phyloP scores from a whole-genome alignment of 176 grass and related monocot species.

The Oryza glumipatula region DNA sequence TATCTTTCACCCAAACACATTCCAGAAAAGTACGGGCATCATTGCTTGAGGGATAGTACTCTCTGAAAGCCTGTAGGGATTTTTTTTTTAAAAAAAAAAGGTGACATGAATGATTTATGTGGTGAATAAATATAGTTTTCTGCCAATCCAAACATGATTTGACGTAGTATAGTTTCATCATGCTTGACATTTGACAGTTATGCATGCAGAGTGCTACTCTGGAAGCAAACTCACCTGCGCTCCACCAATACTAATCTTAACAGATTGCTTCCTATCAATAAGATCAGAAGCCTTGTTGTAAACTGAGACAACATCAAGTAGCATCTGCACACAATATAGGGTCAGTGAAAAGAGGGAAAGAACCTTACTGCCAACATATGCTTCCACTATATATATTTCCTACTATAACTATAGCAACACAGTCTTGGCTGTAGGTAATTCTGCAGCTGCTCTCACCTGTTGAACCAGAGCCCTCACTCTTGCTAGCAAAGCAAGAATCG shows the following conservation, averaged over 20 bases:
- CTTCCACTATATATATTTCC: conserved; percentile 15
- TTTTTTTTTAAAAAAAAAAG: not conserved
- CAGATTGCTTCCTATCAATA: conserved; percentile 70
- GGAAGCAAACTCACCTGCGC: conserved; percentile 61
- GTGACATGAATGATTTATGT: not conserved
- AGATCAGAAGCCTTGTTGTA: conserved; percentile 84
- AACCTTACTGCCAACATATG: conserved; percentile 20
- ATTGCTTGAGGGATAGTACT: conserved; percentile 55
- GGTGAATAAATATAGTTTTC: conserved; percentile 3
- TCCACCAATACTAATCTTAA: conserved; percentile 75
- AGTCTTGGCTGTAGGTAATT: conserved; percentile 27
- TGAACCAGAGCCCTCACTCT: conserved; percentile 75
- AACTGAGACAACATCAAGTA: conserved; percentile 71
- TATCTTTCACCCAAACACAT: conserved; percentile 75
- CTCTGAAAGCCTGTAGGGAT: conserved; percentile 62
- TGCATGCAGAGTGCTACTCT: conserved; percentile 8
- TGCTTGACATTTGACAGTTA: conserved; percentile 11
- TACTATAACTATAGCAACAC: not conserved
- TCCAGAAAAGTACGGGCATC: conserved; percentile 41
- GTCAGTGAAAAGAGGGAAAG: conserved; percentile 18
- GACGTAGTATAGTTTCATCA: not conserved
- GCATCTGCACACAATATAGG: conserved; percentile 54
- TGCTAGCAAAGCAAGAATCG: conserved; percentile 75
- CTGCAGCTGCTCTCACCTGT: conserved; percentile 58
- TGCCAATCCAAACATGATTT: conserved; percentile 22